Base-by-base conservation (phyloP, 2,329 filamentous ascomycete genomes). In the Cordyceps farinosa region DNA sequence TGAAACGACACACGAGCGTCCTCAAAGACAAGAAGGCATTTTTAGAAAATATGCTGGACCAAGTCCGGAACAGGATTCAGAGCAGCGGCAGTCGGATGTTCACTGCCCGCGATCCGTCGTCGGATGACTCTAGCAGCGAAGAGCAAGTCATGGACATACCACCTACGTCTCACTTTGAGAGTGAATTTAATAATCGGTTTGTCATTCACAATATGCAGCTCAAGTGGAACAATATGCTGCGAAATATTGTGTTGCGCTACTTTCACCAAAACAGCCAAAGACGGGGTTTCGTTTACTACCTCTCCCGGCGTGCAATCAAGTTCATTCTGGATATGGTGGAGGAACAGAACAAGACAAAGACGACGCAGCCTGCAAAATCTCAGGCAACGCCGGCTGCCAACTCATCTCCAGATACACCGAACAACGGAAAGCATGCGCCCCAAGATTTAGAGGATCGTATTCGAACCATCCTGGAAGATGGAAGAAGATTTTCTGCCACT, bases 261-360 rank as follows among this genome's bases (percentile, higher is more conserved):
- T 96, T 95, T 66, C 95, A 99, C 72, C 95, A 99, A 79, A 95
- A 96, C 70, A 92, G 93, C 73, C 96, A 99, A 76, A 86, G 95
- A 58, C 88, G 95, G 68, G 96, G 95, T 59, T 98, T 99, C 72
- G 89, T 99, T 36, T 99, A 99, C 78, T 99, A 99, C 76, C 89
- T 98, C 78, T 98, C 96, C 11, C 87, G 94, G 53, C 88, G 92
- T 66, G 96, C 95, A 3, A 91, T 99, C 72, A 99, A 98, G 72
- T 99, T 99, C 73, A 98, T 99, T 64, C 81, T 98, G 10, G 95
- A 99, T 74, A 96, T 99, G 68, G 91, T 99, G 3, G 93, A 98
- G 62, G 95, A 99, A 73, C 93, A 97, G 74, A 86, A 86, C 68
- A 95, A 90, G 74, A 85, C 87, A 27, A 90, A 90, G 71, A 64